These are phyloP conservation scores for Dipodascopsis tothii DNA, from an alignment of 805 yeast species.

Conservation along the genomic window DNA sequence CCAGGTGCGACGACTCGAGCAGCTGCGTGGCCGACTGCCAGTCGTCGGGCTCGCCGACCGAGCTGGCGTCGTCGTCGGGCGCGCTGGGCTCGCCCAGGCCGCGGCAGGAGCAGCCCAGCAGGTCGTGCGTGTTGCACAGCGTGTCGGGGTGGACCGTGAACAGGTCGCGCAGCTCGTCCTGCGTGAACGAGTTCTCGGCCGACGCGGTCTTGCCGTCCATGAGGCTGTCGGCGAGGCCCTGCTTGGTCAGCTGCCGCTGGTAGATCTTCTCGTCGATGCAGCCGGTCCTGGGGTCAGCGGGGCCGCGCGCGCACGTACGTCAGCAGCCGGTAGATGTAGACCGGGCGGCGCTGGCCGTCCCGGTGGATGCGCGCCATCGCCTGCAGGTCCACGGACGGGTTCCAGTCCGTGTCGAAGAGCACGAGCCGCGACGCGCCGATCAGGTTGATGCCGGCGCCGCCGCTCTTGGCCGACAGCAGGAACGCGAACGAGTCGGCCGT, in stretches of 20 bases:
- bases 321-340: slow-evolving; percentile 70
- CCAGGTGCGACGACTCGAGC: no score
- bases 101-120: slow-evolving; percentile 41
- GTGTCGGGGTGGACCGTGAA: slow-evolving; percentile 52
- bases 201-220: slow-evolving; percentile 36
- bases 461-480: slow-evolving; percentile 79
- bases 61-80: slow-evolving; percentile 22
- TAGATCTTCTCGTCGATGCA: slow-evolving; percentile 89
- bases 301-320: slow-evolving; percentile 33
- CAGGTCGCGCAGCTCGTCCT: slow-evolving; percentile 62
- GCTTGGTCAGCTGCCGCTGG: slow-evolving; percentile 83
- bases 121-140: slow-evolving; percentile 66
- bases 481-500: slow-evolving; percentile 48
- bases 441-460: slow-evolving; percentile 87
- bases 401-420: slow-evolving; percentile 93
- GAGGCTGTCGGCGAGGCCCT: slow-evolving; percentile 67
- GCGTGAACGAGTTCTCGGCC: slow-evolving; percentile 53
- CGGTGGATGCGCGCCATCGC: slow-evolving; percentile 94
- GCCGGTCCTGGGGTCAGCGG: slow-evolving; percentile 44
- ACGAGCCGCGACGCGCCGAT: slow-evolving; percentile 84
- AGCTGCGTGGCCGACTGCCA: slow-evolving; percentile 56
- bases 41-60: slow-evolving; percentile 23
- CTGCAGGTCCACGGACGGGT: slow-evolving; percentile 84
- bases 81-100: slow-evolving; percentile 37
- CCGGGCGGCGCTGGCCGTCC: slow-evolving; percentile 80